phyloP scores from a whole-genome alignment of 2,329 filamentous ascomycete genomes.

The Colletotrichum phormii region DNA sequence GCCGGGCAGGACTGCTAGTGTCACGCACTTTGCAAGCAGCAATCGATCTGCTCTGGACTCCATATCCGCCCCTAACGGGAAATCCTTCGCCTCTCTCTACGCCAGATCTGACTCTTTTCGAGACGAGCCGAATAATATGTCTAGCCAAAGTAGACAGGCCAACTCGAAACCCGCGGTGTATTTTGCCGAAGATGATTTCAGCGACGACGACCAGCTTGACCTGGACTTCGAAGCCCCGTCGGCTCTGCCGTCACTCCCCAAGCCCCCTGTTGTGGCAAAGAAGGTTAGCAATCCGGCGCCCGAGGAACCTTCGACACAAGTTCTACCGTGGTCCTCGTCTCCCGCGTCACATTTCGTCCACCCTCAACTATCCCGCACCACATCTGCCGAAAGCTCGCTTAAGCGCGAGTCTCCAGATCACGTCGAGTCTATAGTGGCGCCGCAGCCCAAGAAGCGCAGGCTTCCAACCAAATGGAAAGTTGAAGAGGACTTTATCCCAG shows the following conservation, averaged over 20 bases:
- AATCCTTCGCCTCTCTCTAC: slow-evolving; percentile 54
- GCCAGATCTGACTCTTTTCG: slow-evolving; percentile 61
- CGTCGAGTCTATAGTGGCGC: slow-evolving; percentile 43
- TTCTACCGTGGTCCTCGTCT: slow-evolving; percentile 80
- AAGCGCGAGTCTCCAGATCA: slow-evolving; percentile 58
- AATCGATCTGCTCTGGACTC: slow-evolving; percentile 24
- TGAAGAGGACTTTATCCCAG: slow-evolving; percentile 40
- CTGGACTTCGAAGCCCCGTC: slow-evolving; percentile 73
- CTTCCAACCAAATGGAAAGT: slow-evolving; percentile 64
- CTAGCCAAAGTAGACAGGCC: slow-evolving; percentile 33
- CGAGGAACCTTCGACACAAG: slow-evolving; percentile 37
- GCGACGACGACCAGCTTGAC: slow-evolving; percentile 83
- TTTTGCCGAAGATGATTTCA: slow-evolving; percentile 86
- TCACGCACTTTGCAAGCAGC: slow-evolving; percentile 39
- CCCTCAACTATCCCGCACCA: slow-evolving; percentile 44
- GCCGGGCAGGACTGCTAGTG: slow-evolving; percentile 26
- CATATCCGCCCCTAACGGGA: slow-evolving; percentile 3
- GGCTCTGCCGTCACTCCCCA: slow-evolving; percentile 53
- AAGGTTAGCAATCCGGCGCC: slow-evolving; percentile 33
- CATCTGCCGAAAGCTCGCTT: slow-evolving; percentile 41
- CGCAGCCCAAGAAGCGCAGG: slow-evolving; percentile 69
- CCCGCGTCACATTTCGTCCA: slow-evolving; percentile 61
- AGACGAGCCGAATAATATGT: slow-evolving; percentile 46
- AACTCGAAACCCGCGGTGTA: slow-evolving; percentile 57
- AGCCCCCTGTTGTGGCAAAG: slow-evolving; percentile 43